These are phyloP conservation scores for Podila clonocystis DNA, from an alignment of 192 early-diverging fungal species.

Conservation along the genomic window DNA sequence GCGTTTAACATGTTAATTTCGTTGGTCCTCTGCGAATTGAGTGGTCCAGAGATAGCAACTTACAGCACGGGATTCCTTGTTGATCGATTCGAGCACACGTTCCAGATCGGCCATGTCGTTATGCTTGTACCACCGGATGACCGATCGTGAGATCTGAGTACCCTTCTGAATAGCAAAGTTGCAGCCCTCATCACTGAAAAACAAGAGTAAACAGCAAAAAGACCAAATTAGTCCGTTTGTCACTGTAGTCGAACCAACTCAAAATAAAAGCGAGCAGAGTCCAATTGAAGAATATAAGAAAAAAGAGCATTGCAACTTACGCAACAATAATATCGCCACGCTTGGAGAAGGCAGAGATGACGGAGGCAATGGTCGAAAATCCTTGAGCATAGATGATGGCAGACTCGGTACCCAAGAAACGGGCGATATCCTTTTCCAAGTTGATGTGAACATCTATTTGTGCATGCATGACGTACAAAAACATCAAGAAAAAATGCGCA, in stretches of 20 bases:
- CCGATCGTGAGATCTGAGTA: conserved; percentile 88
- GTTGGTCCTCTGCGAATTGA: not conserved
- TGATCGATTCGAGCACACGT: conserved; percentile 80
- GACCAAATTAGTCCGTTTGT: too few species aligned
- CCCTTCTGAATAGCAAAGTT: conserved; percentile 93
- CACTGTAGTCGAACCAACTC: too few species aligned
- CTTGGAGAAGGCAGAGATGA: conserved; percentile 96
- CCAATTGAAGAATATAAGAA: conserved; percentile 1
- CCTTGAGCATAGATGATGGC: conserved; percentile 96
- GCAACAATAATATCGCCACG: conserved; percentile 93
- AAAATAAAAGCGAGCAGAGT: not conserved
- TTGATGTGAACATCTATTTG: conserved; percentile 92
- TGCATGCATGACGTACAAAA: not conserved
- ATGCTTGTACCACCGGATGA: conserved; percentile 93
- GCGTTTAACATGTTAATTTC: too few species aligned
- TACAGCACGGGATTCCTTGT: conserved; percentile 70
- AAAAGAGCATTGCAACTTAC: conserved; percentile 49
- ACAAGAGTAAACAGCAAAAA: conserved; percentile 16
- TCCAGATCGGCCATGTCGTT: conserved; percentile 97
- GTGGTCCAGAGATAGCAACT: conserved; percentile 4
- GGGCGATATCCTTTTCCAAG: conserved; percentile 86
- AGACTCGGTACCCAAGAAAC: conserved; percentile 84
- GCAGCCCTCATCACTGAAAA: conserved; percentile 84
- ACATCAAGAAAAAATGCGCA: not conserved
- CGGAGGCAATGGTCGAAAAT: conserved; percentile 90